Percentiles rank a stretch among this genome's conserved stretches.
These are phyloP conservation scores for Colletotrichum sp. DNA, from an alignment of 2,329 filamentous ascomycete genomes.

Conservation along the genomic window DNA sequence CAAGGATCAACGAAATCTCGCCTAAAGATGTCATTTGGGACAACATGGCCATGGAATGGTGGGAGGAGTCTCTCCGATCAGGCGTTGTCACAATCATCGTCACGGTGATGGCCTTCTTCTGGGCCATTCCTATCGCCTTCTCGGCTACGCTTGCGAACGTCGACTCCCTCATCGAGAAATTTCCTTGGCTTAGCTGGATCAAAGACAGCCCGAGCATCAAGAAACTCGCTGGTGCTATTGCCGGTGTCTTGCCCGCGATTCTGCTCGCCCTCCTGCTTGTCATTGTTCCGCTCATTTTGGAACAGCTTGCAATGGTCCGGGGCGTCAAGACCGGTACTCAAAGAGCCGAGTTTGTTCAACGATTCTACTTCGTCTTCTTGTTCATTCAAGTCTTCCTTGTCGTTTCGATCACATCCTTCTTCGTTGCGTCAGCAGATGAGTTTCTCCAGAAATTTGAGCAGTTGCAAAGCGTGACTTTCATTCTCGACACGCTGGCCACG, in stretches of 20 bases:
- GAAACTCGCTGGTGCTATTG: slow-evolving; percentile 68
- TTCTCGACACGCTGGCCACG: slow-evolving; percentile 74
- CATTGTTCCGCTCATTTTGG: slow-evolving; percentile 81
- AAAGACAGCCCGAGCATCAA: slow-evolving; percentile 61
- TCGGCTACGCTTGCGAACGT: slow-evolving; percentile 85
- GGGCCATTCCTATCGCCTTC: slow-evolving; percentile 90
- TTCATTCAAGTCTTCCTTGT: slow-evolving; percentile 96
- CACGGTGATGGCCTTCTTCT: slow-evolving; percentile 80
- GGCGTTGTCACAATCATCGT: slow-evolving; percentile 70
- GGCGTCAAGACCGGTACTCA: slow-evolving; percentile 85
- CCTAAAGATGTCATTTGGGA: slow-evolving; percentile 95
- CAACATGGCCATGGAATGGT: slow-evolving; percentile 96
- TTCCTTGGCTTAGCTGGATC: slow-evolving; percentile 76
- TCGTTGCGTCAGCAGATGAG: slow-evolving; percentile 67
- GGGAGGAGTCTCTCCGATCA: slow-evolving; percentile 82
- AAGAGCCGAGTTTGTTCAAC: slow-evolving; percentile 82
- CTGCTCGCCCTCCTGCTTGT: slow-evolving; percentile 79
- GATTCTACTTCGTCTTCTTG: slow-evolving; percentile 91
- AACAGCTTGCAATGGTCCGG: slow-evolving; percentile 73
- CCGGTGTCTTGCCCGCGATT: slow-evolving; percentile 85
- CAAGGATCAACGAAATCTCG: slow-evolving; percentile 90
- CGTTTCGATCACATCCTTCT: slow-evolving; percentile 82
- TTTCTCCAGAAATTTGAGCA: slow-evolving; percentile 58
- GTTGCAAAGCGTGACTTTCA: slow-evolving; percentile 62
- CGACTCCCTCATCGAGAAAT: slow-evolving; percentile 67